phyloP scores from a whole-genome alignment of 192 early-diverging fungal genomes.

The Coemansia sp. region DNA sequence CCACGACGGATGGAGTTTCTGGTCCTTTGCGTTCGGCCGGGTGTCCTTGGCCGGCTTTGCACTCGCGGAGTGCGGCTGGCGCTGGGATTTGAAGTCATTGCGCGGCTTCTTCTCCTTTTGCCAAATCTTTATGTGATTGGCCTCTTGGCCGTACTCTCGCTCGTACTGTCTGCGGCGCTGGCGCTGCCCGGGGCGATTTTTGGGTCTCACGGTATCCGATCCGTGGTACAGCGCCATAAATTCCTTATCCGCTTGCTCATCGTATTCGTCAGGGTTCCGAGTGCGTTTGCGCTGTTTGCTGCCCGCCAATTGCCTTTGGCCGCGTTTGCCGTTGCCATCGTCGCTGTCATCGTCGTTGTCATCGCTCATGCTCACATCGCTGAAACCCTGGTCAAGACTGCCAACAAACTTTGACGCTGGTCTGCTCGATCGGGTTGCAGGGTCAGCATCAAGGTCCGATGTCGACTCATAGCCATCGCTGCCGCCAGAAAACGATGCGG shows the following conservation, averaged over 20 bases:
- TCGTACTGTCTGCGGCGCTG: conserved; percentile 50
- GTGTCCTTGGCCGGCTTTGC: neutral
- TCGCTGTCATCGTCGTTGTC: neutral
- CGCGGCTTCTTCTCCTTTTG: conserved; percentile 34
- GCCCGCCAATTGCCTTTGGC: too few relatives aligned
- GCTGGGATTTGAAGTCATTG: conserved; percentile 18
- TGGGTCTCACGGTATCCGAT: conserved; percentile 20
- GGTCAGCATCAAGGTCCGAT: conserved; percentile 13
- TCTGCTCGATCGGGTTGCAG: neutral
- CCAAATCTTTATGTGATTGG: conserved; percentile 55
- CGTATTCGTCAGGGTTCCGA: conserved; percentile 19
- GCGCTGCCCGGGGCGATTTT: conserved; percentile 59
- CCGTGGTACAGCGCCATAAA: conserved; percentile 55
- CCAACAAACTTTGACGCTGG: conserved; percentile 21
- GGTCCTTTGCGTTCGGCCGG: neutral
- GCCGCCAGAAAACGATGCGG: neutral
- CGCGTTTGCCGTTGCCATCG: too few relatives aligned
- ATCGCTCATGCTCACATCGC: conserved; percentile 6
- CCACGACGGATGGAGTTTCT: conserved; percentile 42
- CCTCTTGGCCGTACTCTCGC: conserved; percentile 53
- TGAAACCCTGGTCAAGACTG: conserved; percentile 16
- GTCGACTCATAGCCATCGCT: conserved; percentile 14
- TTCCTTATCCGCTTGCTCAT: conserved; percentile 35
- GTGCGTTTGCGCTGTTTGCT: conserved; percentile 14
- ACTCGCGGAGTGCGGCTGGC: conserved; percentile 13